A percentile compares a stretch with the other conserved stretches of the same genome.
Evolutionary conservation across 1,284 basidiomycete genomes (phyloP).

Genomic region (Sanghuangporus sanghuang): DNA sequence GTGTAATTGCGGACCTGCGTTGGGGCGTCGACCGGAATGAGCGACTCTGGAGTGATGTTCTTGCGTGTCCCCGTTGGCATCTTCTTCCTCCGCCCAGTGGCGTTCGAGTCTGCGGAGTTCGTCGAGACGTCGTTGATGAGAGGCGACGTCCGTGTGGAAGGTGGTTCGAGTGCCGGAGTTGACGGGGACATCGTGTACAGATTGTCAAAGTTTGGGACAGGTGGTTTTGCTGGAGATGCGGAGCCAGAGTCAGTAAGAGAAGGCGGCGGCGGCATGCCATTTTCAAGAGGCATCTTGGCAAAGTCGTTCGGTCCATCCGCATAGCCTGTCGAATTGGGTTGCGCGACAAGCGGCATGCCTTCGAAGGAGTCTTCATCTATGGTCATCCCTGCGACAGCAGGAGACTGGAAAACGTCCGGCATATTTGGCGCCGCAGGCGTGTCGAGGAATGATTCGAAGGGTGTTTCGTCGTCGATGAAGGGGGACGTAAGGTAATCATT

Average conservation of each 20-base stretch:
- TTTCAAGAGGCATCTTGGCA: conserved; percentile 25
- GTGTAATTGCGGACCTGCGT: conserved; percentile 54
- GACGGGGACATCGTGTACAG: conserved; percentile 42
- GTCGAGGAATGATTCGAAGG: conserved; percentile 50
- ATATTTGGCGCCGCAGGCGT: conserved; percentile 43
- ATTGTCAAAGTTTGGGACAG: conserved; percentile 28
- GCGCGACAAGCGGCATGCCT: conserved; percentile 30
- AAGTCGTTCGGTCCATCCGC: conserved; percentile 29
- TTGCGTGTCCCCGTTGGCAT: conserved; percentile 47
- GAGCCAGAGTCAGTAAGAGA: conserved; percentile 13
- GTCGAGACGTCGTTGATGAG: conserved; percentile 1
- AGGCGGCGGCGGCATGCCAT: conserved; percentile 7
- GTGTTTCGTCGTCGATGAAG: conserved; percentile 39
- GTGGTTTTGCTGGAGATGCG: conserved; percentile 4
- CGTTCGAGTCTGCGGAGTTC: neutral
- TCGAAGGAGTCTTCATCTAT: conserved; percentile 11
- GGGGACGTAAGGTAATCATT: conserved; percentile 42
- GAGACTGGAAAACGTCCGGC: conserved; percentile 33
- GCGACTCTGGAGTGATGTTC: conserved; percentile 43
- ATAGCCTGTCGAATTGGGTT: conserved; percentile 22
- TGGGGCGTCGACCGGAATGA: conserved; percentile 52
- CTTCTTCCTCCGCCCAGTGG: conserved; percentile 25
- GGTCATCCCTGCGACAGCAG: conserved; percentile 22
- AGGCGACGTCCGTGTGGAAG: conserved; percentile 22
- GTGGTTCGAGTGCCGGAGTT: conserved; percentile 40